Evolutionary conservation across 2,329 filamentous ascomycete genomes (phyloP).

Genomic region (Apiospora pterosperma): DNA sequence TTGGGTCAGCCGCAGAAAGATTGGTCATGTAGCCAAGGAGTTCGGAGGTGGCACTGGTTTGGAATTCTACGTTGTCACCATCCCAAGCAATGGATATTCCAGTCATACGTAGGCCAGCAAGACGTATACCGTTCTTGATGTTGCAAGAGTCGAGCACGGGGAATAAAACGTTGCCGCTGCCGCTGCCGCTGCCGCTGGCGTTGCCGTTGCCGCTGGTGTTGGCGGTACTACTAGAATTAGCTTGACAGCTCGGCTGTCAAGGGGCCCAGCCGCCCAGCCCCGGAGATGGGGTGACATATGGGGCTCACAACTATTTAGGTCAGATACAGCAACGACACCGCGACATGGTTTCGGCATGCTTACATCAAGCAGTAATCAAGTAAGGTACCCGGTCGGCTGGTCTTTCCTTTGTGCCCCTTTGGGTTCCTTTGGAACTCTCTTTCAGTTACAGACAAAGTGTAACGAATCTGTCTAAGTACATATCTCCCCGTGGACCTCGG

Average conservation of each 20-base stretch:
- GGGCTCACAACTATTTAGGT: not conserved
- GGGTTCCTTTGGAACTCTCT: not conserved
- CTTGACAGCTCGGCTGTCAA: too few species aligned
- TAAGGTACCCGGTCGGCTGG: not conserved
- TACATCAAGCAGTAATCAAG: too few species aligned
- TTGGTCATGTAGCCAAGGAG: not conserved
- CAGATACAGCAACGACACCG: not conserved
- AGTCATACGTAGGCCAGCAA: not conserved
- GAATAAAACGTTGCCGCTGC: not conserved
- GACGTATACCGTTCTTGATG: not conserved
- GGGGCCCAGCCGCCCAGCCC: not conserved
- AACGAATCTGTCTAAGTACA: not conserved
- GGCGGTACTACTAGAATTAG: not conserved
- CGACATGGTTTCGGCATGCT: not conserved
- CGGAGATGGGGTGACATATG: not conserved
- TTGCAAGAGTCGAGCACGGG: not conserved
- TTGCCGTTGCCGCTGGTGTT: not conserved
- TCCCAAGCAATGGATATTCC: not conserved
- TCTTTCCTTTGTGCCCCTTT: not conserved
- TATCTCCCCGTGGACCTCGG: not conserved
- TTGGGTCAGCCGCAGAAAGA: not conserved
- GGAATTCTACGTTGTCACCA: not conserved
- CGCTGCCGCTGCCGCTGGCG: not conserved
- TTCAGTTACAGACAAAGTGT: not conserved
- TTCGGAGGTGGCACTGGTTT: not conserved